A percentile compares a stretch with the other conserved stretches of the same genome.
Conservation (phyloP, 331 rosid genomes). For the Acacia pycnantha region DNA sequence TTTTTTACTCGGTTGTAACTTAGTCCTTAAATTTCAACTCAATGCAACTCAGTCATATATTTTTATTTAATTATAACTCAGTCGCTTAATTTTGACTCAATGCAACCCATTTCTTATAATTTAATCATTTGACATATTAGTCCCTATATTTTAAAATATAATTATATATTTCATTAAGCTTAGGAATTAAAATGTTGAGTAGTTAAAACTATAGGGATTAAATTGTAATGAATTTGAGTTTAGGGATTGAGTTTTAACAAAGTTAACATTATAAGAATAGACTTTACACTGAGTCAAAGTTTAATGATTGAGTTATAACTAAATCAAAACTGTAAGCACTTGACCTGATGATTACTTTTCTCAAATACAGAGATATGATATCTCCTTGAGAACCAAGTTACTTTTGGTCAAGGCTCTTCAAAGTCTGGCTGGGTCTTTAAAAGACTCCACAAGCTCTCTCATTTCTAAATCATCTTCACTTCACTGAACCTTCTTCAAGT, state of each 20-base stretch:
- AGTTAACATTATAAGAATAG: background rate
- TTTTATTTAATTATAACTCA: too few relatives aligned
- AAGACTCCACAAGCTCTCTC: slow-evolving; percentile 35
- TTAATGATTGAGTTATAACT: background rate
- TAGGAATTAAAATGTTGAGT: too few relatives aligned
- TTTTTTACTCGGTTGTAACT: too few relatives aligned
- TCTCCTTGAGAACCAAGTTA: background rate
- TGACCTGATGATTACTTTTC: background rate
- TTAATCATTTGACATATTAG: too few relatives aligned
- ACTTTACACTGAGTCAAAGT: background rate
- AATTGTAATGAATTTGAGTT: too few relatives aligned
- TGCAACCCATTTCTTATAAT: too few relatives aligned
- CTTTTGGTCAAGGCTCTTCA: slow-evolving; percentile 18
- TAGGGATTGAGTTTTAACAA: fast-evolving
- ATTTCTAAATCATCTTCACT: slow-evolving; percentile 23
- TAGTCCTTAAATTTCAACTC: too few relatives aligned
- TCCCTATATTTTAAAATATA: too few relatives aligned
- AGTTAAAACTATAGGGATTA: too few relatives aligned
- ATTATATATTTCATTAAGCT: too few relatives aligned
- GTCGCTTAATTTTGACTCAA: too few relatives aligned
- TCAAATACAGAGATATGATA: background rate
- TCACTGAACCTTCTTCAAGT: slow-evolving; percentile 2
- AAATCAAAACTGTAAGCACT: fast-evolving
- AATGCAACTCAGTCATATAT: too few relatives aligned
- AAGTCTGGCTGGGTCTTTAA: slow-evolving; percentile 49